Base-by-base conservation (phyloP, 495 filamentous ascomycete species). In the Lichenothelia convexa region DNA sequence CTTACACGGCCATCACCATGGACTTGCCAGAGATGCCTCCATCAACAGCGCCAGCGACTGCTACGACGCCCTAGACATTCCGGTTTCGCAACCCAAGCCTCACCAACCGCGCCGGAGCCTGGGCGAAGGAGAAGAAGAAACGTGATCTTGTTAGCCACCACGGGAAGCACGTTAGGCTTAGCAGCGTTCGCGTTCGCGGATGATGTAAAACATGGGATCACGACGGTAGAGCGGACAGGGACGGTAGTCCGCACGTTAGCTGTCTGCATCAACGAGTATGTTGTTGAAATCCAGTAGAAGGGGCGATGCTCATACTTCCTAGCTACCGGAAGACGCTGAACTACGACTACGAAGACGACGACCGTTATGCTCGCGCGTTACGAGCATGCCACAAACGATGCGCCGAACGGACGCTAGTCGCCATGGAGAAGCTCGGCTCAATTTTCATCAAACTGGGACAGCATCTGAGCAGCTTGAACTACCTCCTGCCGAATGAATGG, bases 361-460 rank as follows among this genome's bases (percentile, higher is more conserved):
- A 71, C 32, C 72, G 87, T 50, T 63, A 68, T 46, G 60, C 67
- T n/a, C 56, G 54, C 20, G 47, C 73, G n/a, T 64, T 99, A 32
- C 75, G 71, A 44, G 73, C 72, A 47, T 95, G 89, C 51, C 89
- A 99, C 59, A 77, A 87, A 54, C 70, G 89, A 49, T 99, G 89
- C 58, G 91, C 89, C 9, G 67, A 80, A 47, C 73, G 89, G 37
- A 93, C 89, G 8, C 60, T 95, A 13, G 63, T 65, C 23, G 85
- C 89, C 0, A 59, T 99, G 19, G 87, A 99, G 63, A 79, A 75
- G 60, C 95, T 91, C 59, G 89, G 89, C 24, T 92, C 86, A 4
- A 85, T 99, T 47, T 99, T 95, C 46, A 95, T 99, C 49, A 99
- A 99, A 55, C 59, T 99, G 18, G 89, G 89, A 17, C 89, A 99